phyloP scores from a whole-genome alignment of 1,139 yeast genomes.

The Blastobotrys capitulatus region DNA sequence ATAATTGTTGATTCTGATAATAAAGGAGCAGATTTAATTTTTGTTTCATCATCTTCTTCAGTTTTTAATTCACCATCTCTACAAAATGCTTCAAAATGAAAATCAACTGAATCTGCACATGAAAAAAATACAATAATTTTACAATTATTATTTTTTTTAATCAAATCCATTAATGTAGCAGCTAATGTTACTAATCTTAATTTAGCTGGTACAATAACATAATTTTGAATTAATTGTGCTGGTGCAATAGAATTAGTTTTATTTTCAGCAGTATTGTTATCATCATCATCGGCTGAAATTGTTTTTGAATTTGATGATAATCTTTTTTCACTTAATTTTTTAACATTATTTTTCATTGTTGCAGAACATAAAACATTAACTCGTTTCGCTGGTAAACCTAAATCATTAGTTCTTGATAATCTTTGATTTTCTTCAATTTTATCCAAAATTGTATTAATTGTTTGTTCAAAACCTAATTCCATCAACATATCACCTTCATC shows the following conservation, averaged over 20 bases:
- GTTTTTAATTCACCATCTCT: slow-evolving; percentile 28
- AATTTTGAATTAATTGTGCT: slow-evolving; percentile 78
- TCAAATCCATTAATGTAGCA: slow-evolving; percentile 52
- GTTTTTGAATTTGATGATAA: slow-evolving; percentile 57
- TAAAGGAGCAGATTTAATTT: slow-evolving; percentile 46
- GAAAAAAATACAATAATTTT: slow-evolving; percentile 84
- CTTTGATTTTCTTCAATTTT: slow-evolving; percentile 40
- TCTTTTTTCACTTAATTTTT: slow-evolving; percentile 72
- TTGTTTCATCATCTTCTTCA: slow-evolving; percentile 26
- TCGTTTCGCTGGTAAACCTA: slow-evolving; percentile 58
- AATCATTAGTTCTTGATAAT: slow-evolving; percentile 16
- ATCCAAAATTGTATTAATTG: slow-evolving; percentile 68
- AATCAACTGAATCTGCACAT: slow-evolving; percentile 93
- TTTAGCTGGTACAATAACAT: slow-evolving; percentile 84
- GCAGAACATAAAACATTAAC: slow-evolving; percentile 90
- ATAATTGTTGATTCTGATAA: slow-evolving; percentile 46
- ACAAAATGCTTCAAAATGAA: slow-evolving; percentile 74
- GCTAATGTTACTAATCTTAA: slow-evolving; percentile 76
- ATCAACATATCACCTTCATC: slow-evolving; percentile 96
- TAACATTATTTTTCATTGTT: slow-evolving; percentile 76
- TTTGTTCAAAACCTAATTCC: slow-evolving; percentile 94
- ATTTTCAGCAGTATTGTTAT: slow-evolving; percentile 32
- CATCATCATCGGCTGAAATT: slow-evolving; percentile 39
- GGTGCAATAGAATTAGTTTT: slow-evolving; percentile 60
- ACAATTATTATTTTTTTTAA: slow-evolving; percentile 34